A percentile compares a stretch with the other conserved stretches of the same genome.
Evolutionary conservation across 2,329 filamentous ascomycete species (phyloP).

Genomic region (Exserohilum turcica): DNA sequence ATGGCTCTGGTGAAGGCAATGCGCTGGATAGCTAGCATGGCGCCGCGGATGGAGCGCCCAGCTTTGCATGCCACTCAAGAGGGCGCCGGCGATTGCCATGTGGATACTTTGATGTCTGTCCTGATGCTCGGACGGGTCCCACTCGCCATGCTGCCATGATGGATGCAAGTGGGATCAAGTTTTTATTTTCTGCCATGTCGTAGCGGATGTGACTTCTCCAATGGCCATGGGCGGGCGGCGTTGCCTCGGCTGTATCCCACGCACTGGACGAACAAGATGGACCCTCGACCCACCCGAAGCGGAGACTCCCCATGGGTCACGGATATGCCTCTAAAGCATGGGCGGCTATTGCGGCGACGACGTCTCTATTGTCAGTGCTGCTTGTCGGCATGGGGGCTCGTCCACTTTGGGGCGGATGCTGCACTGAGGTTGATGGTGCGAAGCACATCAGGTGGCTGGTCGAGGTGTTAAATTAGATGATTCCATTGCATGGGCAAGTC

Average conservation of each 20-base stretch:
- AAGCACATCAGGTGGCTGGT: background rate
- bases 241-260: background rate
- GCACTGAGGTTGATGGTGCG: background rate
- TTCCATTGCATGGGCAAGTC: background rate
- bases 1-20: background rate
- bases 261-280: background rate
- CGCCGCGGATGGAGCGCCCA: background rate
- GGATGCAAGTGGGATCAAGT: background rate
- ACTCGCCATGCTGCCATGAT: no score
- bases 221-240: background rate
- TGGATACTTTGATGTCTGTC: background rate
- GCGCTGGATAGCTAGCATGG: background rate
- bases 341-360: background rate
- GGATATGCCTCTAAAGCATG: background rate
- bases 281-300: background rate
- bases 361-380: background rate
- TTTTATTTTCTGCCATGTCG: background rate
- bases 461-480: background rate
- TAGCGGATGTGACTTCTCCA: background rate
- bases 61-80: background rate
- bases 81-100: background rate
- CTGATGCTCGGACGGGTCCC: no score
- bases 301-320: background rate
- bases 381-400: background rate
- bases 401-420: background rate